Evolutionary conservation across 176 grass and related monocot genomes (phyloP), one percentile per base, ranked within the genome.

Genomic region (Cenchrus fungigraminus): DNA sequence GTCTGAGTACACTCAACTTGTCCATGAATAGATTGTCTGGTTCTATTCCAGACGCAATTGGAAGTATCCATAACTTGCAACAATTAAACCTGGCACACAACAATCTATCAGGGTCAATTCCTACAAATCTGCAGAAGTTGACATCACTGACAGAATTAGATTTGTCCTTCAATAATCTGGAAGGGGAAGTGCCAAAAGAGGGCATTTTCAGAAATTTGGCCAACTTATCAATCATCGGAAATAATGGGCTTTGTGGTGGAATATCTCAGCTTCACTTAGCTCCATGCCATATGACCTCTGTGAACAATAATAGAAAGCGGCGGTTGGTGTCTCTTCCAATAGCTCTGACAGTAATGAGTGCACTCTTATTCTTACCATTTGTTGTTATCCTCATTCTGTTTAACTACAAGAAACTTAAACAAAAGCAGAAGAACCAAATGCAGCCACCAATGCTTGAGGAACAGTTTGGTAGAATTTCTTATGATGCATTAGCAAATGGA

Each of bases 151-250:
- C 4, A 3, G 3, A 32, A 10, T 61, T 92, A 4, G 74, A 91
- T 62, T 9, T 88, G 34, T 88, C 85, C 9, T 91, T 53, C 46
- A 85, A 88, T 46, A 67, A 82, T 50, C 52, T 91, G 45, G 64
- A 61, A 2, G 89, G 89, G 5, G 12, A 82, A 83, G 84, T 91
- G 1, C 84, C 89, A 28, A 87, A 13, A 61, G 37, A 55, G 0
- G 79, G 84, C 2, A 46, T 91, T 40, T 91, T 91, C 29, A 45
- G n/a, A 87, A 80, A 87, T 63, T 49, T 73, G 3, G 17, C 68
- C 10, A 60, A 80, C 0, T 19, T 91, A 2, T 82, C 73, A 37
- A 49, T 93, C 19, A 29, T 6, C 2, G 84, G 84, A 43, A 87
- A 45, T 45, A 45, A 45, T 45, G 44, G 44, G 3, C 1, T 45